Evolutionary conservation across 345 rosid species (phyloP), one percentile per base, ranked within the genome.

Genomic region (Populus nigra): DNA sequence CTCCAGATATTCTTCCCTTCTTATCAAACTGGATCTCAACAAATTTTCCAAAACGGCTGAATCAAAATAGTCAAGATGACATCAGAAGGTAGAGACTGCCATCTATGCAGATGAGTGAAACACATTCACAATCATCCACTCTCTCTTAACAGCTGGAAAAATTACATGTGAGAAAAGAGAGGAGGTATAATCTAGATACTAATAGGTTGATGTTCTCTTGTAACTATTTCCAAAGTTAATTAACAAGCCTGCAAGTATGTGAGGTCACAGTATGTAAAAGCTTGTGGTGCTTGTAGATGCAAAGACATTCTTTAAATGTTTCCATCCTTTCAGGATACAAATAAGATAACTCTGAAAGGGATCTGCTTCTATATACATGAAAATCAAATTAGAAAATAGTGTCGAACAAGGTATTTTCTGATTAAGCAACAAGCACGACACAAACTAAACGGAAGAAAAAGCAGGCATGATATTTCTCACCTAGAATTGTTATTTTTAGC

Each of bases 41-140:
- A 85, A 94, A 94, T 86, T 94, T 94, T 72, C 98, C 97, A 69
- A 94, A 94, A 78, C 98, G 97, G 77, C 98, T 94, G 92, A 65
- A 27, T 68, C 76, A 86, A 53, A 39, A 23, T 38, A 66, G 70
- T 65, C 53, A 71, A 67, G 27, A 84, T 43, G 75, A 65, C 13
- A 68, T 71, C 45, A 74, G 25, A 38, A 59, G 70, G 39, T 35
- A 72, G 15, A 62, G 33, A 65, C 43, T 11, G 66, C 69, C 11
- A 35, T 17, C 76, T 20, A 65, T n/a, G 65, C 36, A 29, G 25
- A 25, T n/a, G n/a, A 69, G 67, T 5, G 25, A 23, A 57, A 57
- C 35, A n/a, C 20, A 25, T 23, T 65, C 36, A 63, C 29, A 36
- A 50, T 36, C 6, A 23, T 39, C 23, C 65, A 25, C 31, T 39